Evolutionary conservation across 768 basidiomycete species (phyloP), one percentile per base, ranked within the genome.

Genomic region (Lactarius hatsudake): DNA sequence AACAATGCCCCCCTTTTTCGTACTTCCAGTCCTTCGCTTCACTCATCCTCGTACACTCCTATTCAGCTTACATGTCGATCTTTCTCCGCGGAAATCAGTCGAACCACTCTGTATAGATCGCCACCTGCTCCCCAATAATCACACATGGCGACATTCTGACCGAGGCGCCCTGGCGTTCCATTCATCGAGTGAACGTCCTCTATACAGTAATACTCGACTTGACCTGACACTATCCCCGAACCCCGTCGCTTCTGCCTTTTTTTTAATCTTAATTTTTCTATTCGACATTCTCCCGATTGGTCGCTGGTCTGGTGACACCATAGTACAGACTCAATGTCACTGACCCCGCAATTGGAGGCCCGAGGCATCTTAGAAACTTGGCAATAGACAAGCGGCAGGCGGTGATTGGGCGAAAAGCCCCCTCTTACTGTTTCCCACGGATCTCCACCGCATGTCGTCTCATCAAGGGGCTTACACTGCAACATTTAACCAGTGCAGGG

Each of bases 1-100:
- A 68, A 68, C 67, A 68, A 68, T 1, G 10, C 40, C 26, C 42
- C 28, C 67, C 63, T 38, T 64, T 68, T 68, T 34, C 40, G 62
- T 55, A 32, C 43, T 23, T 30, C 13, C 3, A 36, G 17, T 58
- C 12, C 28, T 56, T n/a, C 30, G 30, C 2, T 20, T 4, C 30
- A 2, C 51, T 26, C 51, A 53, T 17, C 20, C n/a, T 20, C 18
- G 20, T 10, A 32, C 28, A 18, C 55, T 26, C 48, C 51, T 51
- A 51, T 51, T 51, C 51, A 26, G 23, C 23, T 53, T 7, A 23
- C 26, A 53, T 2, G 23, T 26, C 23, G 3, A 13, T 30, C 42
- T 55, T 40, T 32, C 28, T n/a, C 62, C 53, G 62, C 62, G 62
- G 48, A 51, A 51, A 26, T 13, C n/a, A 23, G n/a, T 13, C 10